Base-by-base conservation (phyloP, 2,329 filamentous ascomycete genomes). In the Botryotinia calthae region DNA sequence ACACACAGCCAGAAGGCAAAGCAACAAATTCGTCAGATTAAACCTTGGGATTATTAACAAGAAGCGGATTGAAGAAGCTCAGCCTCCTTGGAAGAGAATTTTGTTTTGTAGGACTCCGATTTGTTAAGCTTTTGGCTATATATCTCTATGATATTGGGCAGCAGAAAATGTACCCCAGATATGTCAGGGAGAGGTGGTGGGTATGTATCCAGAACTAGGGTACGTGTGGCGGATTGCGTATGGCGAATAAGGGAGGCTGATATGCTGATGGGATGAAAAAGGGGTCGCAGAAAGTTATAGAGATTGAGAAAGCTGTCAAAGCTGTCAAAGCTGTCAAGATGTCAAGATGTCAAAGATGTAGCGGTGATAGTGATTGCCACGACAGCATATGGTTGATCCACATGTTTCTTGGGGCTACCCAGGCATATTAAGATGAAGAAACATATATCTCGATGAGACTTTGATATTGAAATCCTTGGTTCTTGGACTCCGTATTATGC, bases 371-470 rank as follows among this genome's bases (percentile, higher is more conserved):
- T 51, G 62, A 46, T 67, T 65, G 70, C 62, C 70, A 72, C 70
- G 62, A 72, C 70, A 72, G 59, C 48, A 67, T 51, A 54, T 31
- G 9, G 12, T 4, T 65, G 71, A 65, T 73, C 54, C 64, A 74
- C 65, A 70, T 72, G 37, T 51, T 42, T 37, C 40, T 44, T 48
- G 46, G 62, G 63, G 28, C 42, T 46, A 48, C 22, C 42, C 28
- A 62, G 42, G 25, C 48, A 31, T 70, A 25, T 5, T 46, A 22
- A 48, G 20, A 48, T 48, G 22, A 28, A 42, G 25, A 59, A 63
- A 28, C 7, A 20, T 28, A 20, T 56, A 56, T 2, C 4, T 20
- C 20, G n/a, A 63, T 28, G 61, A 63, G 61, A 42, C 25, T 44
- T 40, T 40, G 8, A 18, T 56, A 56, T 56, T 61, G 58, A 25